Base-by-base conservation (phyloP, 108 stramenopile genomes). In the Nannochloropsis granulata region DNA sequence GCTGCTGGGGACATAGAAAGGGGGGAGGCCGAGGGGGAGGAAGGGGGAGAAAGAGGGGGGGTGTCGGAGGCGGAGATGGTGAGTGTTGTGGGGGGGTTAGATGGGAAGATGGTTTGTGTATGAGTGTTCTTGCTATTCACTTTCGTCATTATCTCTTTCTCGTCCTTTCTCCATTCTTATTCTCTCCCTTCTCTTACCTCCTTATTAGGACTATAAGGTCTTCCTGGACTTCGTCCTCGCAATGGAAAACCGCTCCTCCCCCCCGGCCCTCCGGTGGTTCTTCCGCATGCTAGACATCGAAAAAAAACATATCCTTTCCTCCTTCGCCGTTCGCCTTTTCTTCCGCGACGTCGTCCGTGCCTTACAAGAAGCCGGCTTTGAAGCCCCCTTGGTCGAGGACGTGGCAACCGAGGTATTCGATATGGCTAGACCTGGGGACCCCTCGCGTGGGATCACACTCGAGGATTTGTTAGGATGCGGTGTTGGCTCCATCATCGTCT, bases 161-260 rank as follows among this genome's bases (percentile, higher is more conserved):
- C 56, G 11, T 10, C 16, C 16, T n/a, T 11, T 3, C n/a, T 10
- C 0, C 21, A 71, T 2, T 71, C n/a, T 3, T 10, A n/a, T 71
- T 3, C 56, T n/a, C 56, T 34, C 34, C 34, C 56, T 34, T 5
- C 34, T 34, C 34, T 3, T 34, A 1, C 34, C 34, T 34, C 34
- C 34, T 34, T 34, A 9, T 11, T 10, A 71, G 56, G 92, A 92
- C 84, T 92, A 89, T 83, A 92, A 92, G 82, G 88, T 89, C 12
- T 92, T 90, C 80, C 88, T 92, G 43, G 92, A 92, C 86, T 90
- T 92, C 16, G 90, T 91, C 45, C 90, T 92, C 24, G 90, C 91
- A 23, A 86, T 92, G 85, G 89, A 87, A 79, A 88, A 89, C 85
- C 84, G 82, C 25, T 43, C 71, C 25, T 83, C 82, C 11, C 82